Evolutionary conservation across 1,139 yeast species (phyloP), one percentile per base, ranked within the genome.

Genomic region (Blastobotrys persicus): DNA sequence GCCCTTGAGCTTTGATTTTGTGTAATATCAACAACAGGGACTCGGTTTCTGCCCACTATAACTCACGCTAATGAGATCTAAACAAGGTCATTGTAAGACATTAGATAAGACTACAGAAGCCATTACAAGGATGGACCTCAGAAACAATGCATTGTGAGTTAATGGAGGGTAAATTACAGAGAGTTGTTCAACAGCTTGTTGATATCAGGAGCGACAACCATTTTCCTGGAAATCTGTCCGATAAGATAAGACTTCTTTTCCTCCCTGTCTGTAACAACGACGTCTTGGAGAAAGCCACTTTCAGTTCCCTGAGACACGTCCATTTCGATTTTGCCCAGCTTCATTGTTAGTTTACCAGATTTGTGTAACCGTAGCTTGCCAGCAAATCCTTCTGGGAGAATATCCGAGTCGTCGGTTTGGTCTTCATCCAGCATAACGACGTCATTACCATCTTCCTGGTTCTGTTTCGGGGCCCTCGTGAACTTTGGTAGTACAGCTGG

Each of bases 291-390:
- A 59, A 88, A 84, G n/a, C 78, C 76, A 11, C 85, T 70, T 11
- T 81, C 78, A 1, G 85, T 81, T n/a, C 96, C 96, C 60, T 79
- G 77, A 4, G 83, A 74, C 9, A 88, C 81, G 53, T 83, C 85
- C 76, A 89, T 76, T 13, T 76, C 72, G 34, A 81, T 78, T 49
- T 83, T 78, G 7, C 96, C 96, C 48, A 89, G 72, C 53, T 80
- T 78, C 66, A 89, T 78, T 11, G 92, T 76, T 35, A 88, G 69
- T 62, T 79, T 85, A 4, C 97, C 97, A 0, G 95, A 86, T 60
- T 81, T 78, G 65, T 88, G 96, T 47, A 86, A 74, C 52, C 91
- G 79, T 37, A 89, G 62, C 26, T 76, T 75, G 3, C 96, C 97
- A 18, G 88, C 76, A 51, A 75, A 74, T 1, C 96, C 96, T 19